Evolutionary conservation across 2,329 filamentous ascomycete species (phyloP).

Genomic region (Colletotrichum lini): DNA sequence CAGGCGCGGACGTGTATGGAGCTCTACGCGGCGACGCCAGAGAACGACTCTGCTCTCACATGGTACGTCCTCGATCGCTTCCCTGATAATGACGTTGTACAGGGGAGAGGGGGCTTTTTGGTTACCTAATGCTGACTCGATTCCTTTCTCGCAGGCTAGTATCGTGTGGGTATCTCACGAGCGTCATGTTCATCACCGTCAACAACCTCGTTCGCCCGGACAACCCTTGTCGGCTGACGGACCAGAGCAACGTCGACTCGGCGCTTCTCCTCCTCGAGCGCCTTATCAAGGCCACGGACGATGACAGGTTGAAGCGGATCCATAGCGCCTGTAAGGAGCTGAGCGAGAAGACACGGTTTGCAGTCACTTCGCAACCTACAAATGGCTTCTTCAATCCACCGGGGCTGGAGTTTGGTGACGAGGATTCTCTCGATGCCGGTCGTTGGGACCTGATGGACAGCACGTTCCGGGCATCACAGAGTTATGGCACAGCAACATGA

Average conservation of each 20-base stretch:
- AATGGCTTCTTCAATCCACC: conserved; percentile 13
- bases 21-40: conserved; percentile 28
- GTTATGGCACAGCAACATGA: neutral
- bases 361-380: neutral
- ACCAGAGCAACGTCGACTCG: conserved; percentile 38
- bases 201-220: conserved; percentile 31
- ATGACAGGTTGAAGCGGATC: conserved; percentile 20
- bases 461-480: neutral
- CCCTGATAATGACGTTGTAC: neutral
- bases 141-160: conserved; percentile 11
- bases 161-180: conserved; percentile 34
- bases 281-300: conserved; percentile 15
- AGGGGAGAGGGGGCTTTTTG: no score
- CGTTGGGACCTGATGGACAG: conserved; percentile 9
- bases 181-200: conserved; percentile 37
- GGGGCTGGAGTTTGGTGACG: conserved; percentile 25
- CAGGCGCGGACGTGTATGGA: conserved; percentile 33
- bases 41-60: conserved; percentile 30
- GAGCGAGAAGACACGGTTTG: conserved; percentile 16
- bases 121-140: neutral
- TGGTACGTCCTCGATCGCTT: conserved; percentile 12
- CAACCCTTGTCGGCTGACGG: neutral
- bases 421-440: conserved; percentile 20
- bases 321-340: conserved; percentile 33
- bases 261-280: conserved; percentile 23